Evolutionary conservation across 169 alveolate genomes (phyloP).

Genomic region (Plasmodium billcollinsi): DNA sequence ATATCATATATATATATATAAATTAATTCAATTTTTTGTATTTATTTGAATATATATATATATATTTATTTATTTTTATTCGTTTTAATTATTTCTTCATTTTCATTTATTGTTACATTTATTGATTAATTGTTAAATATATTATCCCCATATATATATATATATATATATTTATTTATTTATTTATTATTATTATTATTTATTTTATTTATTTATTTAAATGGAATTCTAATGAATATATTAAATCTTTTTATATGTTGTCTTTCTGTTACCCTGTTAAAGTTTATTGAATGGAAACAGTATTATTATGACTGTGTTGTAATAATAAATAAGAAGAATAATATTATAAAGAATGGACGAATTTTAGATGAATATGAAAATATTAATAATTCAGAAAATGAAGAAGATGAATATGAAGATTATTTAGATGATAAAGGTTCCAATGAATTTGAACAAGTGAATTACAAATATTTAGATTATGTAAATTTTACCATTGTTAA

Average conservation of each 20-base stretch:
- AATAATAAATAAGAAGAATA: conserved; percentile 20
- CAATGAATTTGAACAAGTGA: conserved; percentile 64
- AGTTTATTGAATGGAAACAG: conserved; percentile 9
- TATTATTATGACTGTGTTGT: not conserved
- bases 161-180: conserved; percentile 5
- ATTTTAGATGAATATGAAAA: conserved; percentile 10
- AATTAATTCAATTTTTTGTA: too few species aligned
- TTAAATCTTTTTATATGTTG: conserved; percentile 27
- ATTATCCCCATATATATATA: too few species aligned
- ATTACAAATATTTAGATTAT: conserved; percentile 60
- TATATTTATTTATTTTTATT: too few species aligned
- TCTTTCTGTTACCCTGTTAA: conserved; percentile 20
- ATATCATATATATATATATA: too few species aligned
- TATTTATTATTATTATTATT: conserved; percentile 13
- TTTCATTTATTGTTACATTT: too few species aligned
- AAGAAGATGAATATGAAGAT: conserved; percentile 26
- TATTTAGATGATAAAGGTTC: conserved; percentile 34
- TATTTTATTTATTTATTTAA: conserved; percentile 28
- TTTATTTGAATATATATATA: too few species aligned
- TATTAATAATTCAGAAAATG: conserved; percentile 15
- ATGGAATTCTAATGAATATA: conserved; percentile 72
- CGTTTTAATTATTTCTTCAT: too few species aligned
- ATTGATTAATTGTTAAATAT: too few species aligned
- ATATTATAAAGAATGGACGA: conserved; percentile 8
- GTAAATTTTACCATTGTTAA: conserved; percentile 47